phyloP scores from a whole-genome alignment of 176 grass and related monocot genomes.

The Leersia perrieri region DNA sequence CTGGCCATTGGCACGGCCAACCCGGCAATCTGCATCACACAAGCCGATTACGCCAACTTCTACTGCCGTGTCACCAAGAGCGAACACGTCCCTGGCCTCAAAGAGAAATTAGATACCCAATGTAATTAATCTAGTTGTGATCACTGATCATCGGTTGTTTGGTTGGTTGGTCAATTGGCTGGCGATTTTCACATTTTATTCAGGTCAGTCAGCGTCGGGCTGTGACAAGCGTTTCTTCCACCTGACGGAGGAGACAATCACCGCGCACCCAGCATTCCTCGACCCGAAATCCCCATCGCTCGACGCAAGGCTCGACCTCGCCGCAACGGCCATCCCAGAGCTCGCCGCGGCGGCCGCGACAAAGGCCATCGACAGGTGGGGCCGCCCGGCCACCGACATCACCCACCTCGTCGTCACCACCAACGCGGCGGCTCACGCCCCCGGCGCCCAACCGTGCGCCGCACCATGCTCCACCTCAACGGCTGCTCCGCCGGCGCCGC shows the following conservation, averaged over 20 bases:
- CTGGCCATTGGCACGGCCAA: slow-evolving; percentile 58
- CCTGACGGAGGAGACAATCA: slow-evolving; percentile 8
- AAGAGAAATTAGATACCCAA: slow-evolving; percentile 47
- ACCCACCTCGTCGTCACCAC: slow-evolving; percentile 41
- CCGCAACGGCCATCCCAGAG: slow-evolving; percentile 31
- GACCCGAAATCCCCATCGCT: slow-evolving; percentile 19
- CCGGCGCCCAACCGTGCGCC: neutral
- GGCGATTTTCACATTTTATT: too few relatives aligned
- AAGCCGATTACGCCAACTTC: slow-evolving; percentile 51
- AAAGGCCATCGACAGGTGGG: slow-evolving; percentile 51
- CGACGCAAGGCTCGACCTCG: slow-evolving; percentile 26
- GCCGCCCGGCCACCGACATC: too few relatives aligned
- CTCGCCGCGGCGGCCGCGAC: slow-evolving; percentile 31
- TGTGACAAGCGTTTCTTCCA: slow-evolving; percentile 34
- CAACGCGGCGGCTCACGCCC: slow-evolving; percentile 38
- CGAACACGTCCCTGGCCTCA: slow-evolving; percentile 51
- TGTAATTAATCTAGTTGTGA: too few relatives aligned
- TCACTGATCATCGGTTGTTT: too few relatives aligned
- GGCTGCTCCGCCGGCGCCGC: neutral
- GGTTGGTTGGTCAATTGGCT: too few relatives aligned
- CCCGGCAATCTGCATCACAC: slow-evolving; percentile 38
- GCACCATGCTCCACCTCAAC: neutral
- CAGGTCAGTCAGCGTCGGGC: slow-evolving; percentile 20
- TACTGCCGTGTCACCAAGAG: slow-evolving; percentile 65
- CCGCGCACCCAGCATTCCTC: neutral